Evolutionary conservation across 495 filamentous ascomycete genomes (phyloP), one percentile per base, ranked within the genome.

Genomic region (Daldinia childiae): DNA sequence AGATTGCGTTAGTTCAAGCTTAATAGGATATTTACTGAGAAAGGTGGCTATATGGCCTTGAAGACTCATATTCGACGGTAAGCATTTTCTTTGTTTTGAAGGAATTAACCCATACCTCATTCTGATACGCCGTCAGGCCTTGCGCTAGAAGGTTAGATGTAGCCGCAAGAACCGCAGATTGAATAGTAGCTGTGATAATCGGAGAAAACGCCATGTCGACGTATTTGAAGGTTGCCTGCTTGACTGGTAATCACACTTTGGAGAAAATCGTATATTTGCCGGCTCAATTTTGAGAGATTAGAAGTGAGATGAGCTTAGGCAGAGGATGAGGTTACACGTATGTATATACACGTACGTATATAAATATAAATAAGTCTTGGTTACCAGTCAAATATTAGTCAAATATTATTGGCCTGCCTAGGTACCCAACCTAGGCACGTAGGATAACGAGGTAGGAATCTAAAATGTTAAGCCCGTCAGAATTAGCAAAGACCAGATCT

Each of bases 81-180:
- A 14, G 0, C 4, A 14, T 52, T 4, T 52, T 29, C 21, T 15
- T 48, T 48, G 6, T 29, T 27, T 9, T 52, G 24, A 21, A 11
- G 8, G 12, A 7, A 6, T 36, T 41, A 21, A 50, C 34, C 79
- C 83, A 39, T 86, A 93, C 93, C 66, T 87, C 77, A 57, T 82
- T 78, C 64, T 87, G 86, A 74, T 92, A 91, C 34, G 91, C 86
- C 41, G 90, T 86, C 64, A 98, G 88, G 43, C 83, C 78, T 77
- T 98, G 94, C 2, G 94, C 95, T 27, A 97, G 77, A 67, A 97
- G 67, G 72, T 96, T 97, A 65, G 93, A 94, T 4, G 91, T 82
- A 65, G 87, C 87, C 48, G 87, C 90, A 6, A 99, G 85, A 55
- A 92, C 64, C 15, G 87, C 87, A 14, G 91, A 85, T 77, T 95